phyloP scores from a whole-genome alignment of 139 green algal species.

The Volvox reticuliferus region DNA sequence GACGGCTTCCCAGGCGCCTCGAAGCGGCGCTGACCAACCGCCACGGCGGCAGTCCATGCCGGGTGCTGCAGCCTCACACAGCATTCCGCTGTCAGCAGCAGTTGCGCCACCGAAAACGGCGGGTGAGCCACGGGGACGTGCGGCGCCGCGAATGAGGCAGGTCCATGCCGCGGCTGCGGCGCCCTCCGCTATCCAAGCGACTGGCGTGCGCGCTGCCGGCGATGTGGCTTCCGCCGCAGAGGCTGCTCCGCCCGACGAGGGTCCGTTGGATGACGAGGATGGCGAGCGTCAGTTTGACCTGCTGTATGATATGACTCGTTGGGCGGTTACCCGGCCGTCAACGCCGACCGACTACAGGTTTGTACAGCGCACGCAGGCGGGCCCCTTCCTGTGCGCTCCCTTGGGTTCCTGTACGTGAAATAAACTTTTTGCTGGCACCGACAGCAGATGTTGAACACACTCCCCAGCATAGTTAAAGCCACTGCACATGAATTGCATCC shows the following conservation, averaged over 20 bases:
- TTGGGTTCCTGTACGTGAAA: too few species aligned
- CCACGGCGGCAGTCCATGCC: not conserved
- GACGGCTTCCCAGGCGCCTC: too few species aligned
- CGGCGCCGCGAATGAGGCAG: not conserved
- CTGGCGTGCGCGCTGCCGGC: too few species aligned
- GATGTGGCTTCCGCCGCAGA: not conserved
- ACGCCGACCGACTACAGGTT: conserved; percentile 29
- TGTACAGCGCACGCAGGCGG: too few species aligned
- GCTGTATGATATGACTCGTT: conserved; percentile 45
- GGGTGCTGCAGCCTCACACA: not conserved
- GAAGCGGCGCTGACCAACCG: not conserved
- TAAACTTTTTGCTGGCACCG: too few species aligned
- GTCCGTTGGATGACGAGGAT: not conserved
- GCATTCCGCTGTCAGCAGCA: not conserved
- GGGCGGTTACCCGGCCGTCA: not conserved
- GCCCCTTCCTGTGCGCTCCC: too few species aligned
- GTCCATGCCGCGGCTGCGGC: not conserved
- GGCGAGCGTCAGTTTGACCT: conserved; percentile 11
- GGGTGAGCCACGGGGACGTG: not conserved
- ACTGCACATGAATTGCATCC: not conserved
- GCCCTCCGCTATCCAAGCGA: not conserved
- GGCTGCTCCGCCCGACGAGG: not conserved
- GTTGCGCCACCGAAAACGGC: not conserved
- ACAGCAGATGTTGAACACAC: too few species aligned
- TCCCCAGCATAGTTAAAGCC: too few species aligned